A percentile compares a stretch with the other conserved stretches of the same genome.
phyloP scores from a whole-genome alignment of 768 basidiomycete genomes.

The Tricholoma sp. region DNA sequence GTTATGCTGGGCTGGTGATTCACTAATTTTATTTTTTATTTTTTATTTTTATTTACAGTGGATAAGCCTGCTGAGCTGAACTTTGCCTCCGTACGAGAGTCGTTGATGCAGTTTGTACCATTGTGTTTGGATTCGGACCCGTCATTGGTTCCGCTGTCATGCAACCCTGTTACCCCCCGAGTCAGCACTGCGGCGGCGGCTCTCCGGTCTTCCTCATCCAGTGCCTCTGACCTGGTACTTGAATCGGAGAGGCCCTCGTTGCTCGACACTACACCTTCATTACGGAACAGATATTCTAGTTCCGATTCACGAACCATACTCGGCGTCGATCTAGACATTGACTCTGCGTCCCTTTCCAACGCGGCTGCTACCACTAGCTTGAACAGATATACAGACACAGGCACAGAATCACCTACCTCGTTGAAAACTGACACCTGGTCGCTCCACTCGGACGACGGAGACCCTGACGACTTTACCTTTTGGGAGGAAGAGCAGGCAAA shows the following conservation, averaged over 20 bases:
- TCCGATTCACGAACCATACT: no score
- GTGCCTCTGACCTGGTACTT: not conserved
- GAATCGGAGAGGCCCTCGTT: not conserved
- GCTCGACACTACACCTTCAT: not conserved
- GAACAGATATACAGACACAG: not conserved
- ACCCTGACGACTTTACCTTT: constrained; percentile 92
- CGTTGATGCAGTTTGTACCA: constrained; percentile 73
- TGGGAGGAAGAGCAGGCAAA: constrained; percentile 90
- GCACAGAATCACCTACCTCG: not conserved
- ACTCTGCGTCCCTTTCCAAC: not conserved
- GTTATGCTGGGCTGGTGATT: not conserved
- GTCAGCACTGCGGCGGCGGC: not conserved
- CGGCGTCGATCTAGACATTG: not conserved
- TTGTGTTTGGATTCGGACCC: constrained; percentile 86
- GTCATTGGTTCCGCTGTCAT: constrained; percentile 70
- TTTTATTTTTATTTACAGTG: constrained; percentile 56
- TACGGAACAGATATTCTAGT: not conserved
- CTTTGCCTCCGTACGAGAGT: constrained; percentile 58
- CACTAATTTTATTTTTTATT: constrained; percentile 7
- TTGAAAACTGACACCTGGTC: not conserved
- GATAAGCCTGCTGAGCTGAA: constrained; percentile 61
- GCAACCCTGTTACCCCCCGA: constrained; percentile 32
- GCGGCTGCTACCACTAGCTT: not conserved
- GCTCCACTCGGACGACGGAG: constrained; percentile 38
- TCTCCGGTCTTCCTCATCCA: not conserved